phyloP scores from a whole-genome alignment of 108 stramenopile genomes.

The Fistulifera pelliculosa region DNA sequence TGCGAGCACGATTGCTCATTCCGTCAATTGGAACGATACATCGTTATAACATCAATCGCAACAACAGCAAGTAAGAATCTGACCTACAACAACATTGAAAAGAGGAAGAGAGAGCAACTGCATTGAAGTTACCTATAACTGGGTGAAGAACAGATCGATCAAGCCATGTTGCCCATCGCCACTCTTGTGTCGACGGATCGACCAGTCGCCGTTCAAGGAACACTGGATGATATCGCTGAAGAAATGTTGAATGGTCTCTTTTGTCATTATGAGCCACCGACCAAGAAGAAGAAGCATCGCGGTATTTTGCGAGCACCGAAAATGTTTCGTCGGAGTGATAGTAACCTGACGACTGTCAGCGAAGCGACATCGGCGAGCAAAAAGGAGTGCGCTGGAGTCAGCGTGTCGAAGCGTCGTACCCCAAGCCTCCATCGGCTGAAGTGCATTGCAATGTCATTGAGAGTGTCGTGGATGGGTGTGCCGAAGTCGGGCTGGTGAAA shows the following conservation, averaged over 20 bases:
- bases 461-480: conserved; percentile 3
- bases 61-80: not conserved
- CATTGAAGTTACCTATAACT: not conserved
- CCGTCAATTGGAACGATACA: not conserved
- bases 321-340: conserved; percentile 10
- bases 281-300: conserved; percentile 4
- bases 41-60: not conserved
- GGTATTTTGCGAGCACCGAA: conserved; percentile 5
- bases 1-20: not conserved
- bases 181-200: conserved; percentile 1
- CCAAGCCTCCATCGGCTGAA: not conserved
- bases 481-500: conserved; percentile 6
- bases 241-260: conserved; percentile 39
- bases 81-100: not conserved
- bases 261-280: conserved; percentile 37
- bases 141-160: not conserved
- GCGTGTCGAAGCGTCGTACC: not conserved
- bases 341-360: not conserved
- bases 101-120: not conserved
- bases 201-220: not conserved
- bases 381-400: conserved; percentile 14
- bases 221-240: conserved; percentile 34
- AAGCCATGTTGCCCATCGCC: not conserved
- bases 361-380: not conserved
- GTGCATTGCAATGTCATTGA: conserved; percentile 8